A percentile compares a stretch with the other conserved stretches of the same genome.
Conservation (phyloP, 2,329 filamentous ascomycete genomes). For the Colletotrichum cordylinicola region DNA sequence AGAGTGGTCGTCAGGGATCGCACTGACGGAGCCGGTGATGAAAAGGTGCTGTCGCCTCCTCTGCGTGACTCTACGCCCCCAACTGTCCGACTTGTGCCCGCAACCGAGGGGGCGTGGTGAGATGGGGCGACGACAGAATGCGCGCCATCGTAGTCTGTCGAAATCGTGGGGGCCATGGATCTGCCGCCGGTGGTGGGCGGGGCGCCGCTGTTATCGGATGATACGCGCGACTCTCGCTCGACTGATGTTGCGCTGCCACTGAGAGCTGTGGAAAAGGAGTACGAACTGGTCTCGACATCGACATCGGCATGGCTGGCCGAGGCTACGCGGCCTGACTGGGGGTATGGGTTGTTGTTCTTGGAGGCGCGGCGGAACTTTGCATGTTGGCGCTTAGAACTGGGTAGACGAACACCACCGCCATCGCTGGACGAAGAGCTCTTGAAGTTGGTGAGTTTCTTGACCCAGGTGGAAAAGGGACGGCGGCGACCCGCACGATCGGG, state of each 20-base stretch:
- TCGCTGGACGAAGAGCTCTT: conserved; percentile 71
- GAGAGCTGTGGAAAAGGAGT: conserved; percentile 62
- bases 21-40: conserved; percentile 81
- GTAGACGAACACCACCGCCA: conserved; percentile 29
- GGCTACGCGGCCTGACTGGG: conserved; percentile 72
- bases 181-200: conserved; percentile 70
- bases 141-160: conserved; percentile 81
- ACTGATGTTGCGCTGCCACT: conserved; percentile 61
- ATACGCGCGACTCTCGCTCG: conserved; percentile 62
- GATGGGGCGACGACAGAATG: conserved; percentile 79
- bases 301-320: conserved; percentile 28
- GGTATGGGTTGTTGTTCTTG: conserved; percentile 90
- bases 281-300: conserved; percentile 43
- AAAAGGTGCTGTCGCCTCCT: conserved; percentile 79
- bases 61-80: conserved; percentile 72
- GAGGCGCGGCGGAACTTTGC: conserved; percentile 50
- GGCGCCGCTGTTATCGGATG: conserved; percentile 63
- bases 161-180: conserved; percentile 79
- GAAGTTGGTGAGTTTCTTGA: conserved; percentile 90
- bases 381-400: conserved; percentile 45
- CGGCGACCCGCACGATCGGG: conserved; percentile 69
- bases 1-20: conserved; percentile 83
- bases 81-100: conserved; percentile 76
- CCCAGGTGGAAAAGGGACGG: conserved; percentile 89
- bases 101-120: conserved; percentile 68